Evolutionary conservation across 2,329 filamentous ascomycete species (phyloP).

Genomic region (Furcasterigmium sp.): DNA sequence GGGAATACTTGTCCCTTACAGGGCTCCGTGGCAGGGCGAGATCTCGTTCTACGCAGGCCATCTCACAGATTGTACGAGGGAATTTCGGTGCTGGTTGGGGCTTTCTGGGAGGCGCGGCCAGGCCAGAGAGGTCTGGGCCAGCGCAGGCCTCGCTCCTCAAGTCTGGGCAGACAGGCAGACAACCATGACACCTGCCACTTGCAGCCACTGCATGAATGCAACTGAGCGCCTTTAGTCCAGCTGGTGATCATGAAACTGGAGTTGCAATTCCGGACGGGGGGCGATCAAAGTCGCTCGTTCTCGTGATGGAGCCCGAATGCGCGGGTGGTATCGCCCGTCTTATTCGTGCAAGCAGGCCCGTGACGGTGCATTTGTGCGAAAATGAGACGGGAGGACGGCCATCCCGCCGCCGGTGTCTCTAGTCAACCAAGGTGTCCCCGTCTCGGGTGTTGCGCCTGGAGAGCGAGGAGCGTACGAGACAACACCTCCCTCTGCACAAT

Average conservation of each 20-base stretch:
- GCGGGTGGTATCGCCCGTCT: not conserved
- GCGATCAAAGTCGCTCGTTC: too few species aligned
- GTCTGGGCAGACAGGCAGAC: not conserved
- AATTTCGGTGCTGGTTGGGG: not conserved
- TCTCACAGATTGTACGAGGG: too few species aligned
- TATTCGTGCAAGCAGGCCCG: not conserved
- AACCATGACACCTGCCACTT: not conserved
- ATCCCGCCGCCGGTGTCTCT: too few species aligned
- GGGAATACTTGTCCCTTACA: too few species aligned
- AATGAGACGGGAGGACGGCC: not conserved
- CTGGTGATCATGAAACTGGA: too few species aligned
- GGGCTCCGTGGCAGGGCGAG: too few species aligned
- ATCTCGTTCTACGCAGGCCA: too few species aligned
- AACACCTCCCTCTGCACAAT: too few species aligned
- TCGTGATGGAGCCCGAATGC: not conserved
- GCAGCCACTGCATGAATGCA: not conserved
- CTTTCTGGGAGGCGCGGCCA: not conserved
- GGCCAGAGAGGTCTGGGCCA: slow-evolving; percentile 1
- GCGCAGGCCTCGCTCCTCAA: not conserved
- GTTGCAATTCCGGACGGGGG: too few species aligned
- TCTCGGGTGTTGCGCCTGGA: too few species aligned
- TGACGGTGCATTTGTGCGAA: not conserved
- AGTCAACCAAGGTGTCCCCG: too few species aligned
- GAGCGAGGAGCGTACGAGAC: too few species aligned
- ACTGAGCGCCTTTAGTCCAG: not conserved